These are phyloP conservation scores for Globisporangium cylindrosporum DNA, from an alignment of 352 stramenopile genomes.

Conservation along the genomic window DNA sequence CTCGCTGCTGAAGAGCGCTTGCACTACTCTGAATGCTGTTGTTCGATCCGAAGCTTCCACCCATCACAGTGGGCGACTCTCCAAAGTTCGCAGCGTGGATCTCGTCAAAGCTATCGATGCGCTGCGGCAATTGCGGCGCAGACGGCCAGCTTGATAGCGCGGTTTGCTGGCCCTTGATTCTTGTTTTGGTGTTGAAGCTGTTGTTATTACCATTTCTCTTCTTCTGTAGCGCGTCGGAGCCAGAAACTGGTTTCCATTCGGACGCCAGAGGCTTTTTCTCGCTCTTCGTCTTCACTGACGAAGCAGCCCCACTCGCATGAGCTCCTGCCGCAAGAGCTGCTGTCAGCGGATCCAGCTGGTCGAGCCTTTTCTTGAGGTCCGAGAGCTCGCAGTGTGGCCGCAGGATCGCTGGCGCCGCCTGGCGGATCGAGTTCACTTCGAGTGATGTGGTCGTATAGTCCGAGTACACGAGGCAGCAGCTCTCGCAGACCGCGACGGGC, in stretches of 20 bases:
- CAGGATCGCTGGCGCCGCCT: conserved; percentile 65
- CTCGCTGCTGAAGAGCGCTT: conserved; percentile 25
- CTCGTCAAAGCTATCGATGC: conserved; percentile 53
- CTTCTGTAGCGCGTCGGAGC: conserved; percentile 10
- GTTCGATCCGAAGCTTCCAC: neutral
- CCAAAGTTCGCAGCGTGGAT: conserved; percentile 29
- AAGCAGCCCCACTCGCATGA: neutral
- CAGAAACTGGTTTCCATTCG: conserved; percentile 57
- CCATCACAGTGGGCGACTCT: conserved; percentile 5
- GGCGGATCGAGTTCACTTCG: conserved; percentile 64
- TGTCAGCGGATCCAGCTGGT: conserved; percentile 37
- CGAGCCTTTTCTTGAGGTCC: conserved; percentile 40
- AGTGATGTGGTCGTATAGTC: conserved; percentile 79
- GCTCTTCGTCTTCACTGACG: conserved; percentile 8
- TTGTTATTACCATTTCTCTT: conserved; percentile 20
- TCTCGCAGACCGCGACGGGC: conserved; percentile 87
- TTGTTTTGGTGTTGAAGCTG: neutral
- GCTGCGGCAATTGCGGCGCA: conserved; percentile 52
- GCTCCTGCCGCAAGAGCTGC: conserved; percentile 5
- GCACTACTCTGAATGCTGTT: conserved; percentile 2
- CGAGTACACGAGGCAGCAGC: conserved; percentile 93
- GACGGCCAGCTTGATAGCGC: conserved; percentile 34
- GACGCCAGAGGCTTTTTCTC: conserved; percentile 44
- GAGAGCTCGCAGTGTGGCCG: conserved; percentile 50
- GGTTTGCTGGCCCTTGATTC: conserved; percentile 18